phyloP scores from a whole-genome alignment of 2,329 filamentous ascomycete genomes.

The Penicillium freii region DNA sequence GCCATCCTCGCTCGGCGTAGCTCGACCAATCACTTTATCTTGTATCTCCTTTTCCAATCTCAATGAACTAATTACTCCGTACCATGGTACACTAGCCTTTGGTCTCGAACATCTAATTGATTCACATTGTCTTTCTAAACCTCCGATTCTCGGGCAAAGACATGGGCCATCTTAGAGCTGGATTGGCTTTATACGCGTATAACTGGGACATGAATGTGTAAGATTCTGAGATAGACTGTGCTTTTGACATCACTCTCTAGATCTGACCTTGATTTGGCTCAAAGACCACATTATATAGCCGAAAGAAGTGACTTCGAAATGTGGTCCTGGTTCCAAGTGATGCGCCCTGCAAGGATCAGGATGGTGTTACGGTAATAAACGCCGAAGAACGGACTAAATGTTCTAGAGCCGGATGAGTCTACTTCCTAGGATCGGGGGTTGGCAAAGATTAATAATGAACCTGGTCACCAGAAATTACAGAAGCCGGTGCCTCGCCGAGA shows the following conservation, averaged over 20 bases:
- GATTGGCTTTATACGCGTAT: background rate
- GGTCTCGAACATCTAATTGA: background rate
- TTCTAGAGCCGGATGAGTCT: background rate
- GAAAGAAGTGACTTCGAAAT: background rate
- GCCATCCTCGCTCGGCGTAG: background rate
- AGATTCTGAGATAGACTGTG: no score
- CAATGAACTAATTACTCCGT: background rate
- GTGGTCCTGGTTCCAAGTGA: background rate
- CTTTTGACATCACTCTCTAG: background rate
- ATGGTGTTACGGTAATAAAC: background rate
- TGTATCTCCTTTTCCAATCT: background rate
- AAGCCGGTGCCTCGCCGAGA: background rate
- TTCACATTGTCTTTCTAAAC: background rate
- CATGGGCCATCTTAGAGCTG: background rate
- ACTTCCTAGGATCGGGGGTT: constrained; percentile 1
- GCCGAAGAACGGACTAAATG: constrained; percentile 3
- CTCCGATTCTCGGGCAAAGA: constrained; percentile 1
- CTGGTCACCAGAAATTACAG: background rate
- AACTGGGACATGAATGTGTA: no score
- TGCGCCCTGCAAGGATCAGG: background rate
- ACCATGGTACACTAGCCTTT: background rate
- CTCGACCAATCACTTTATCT: background rate
- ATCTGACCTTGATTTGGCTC: accelerated
- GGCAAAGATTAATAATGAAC: background rate
- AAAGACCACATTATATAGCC: background rate